phyloP scores from a whole-genome alignment of 1,284 basidiomycete species.

The Rhodotorula mucilaginosa region DNA sequence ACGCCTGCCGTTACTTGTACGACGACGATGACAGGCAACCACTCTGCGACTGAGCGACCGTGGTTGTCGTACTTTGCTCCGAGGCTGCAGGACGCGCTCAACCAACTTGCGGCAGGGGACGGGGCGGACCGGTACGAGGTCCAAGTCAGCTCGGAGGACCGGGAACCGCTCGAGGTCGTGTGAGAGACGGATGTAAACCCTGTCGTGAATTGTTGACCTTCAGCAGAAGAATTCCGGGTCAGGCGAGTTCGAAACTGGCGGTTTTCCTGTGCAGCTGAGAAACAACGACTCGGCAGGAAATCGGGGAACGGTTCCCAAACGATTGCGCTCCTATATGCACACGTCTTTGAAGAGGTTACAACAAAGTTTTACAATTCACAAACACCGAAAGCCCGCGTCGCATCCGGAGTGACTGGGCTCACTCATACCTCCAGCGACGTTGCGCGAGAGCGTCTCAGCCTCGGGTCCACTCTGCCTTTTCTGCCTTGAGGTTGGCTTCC shows the following conservation, averaged over 20 bases:
- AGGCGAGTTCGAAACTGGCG: no score
- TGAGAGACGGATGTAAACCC: background rate
- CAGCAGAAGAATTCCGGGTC: no score
- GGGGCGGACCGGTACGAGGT: slow-evolving; percentile 23
- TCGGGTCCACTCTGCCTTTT: slow-evolving; percentile 50
- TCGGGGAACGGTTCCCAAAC: no score
- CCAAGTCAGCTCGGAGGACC: slow-evolving; percentile 23
- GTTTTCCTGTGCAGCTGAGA: no score
- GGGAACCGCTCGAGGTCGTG: slow-evolving; percentile 37
- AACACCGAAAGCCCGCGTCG: no score
- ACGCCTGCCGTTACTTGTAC: no score
- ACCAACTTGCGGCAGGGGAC: slow-evolving; percentile 2
- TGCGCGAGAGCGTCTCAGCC: slow-evolving; percentile 15
- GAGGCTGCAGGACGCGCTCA: slow-evolving; percentile 24
- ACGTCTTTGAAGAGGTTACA: no score
- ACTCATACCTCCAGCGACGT: no score
- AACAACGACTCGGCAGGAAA: no score
- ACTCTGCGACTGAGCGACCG: slow-evolving; percentile 39
- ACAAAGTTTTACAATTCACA: background rate
- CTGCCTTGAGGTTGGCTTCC: slow-evolving; percentile 47
- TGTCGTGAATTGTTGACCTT: no score
- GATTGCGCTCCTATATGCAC: no score
- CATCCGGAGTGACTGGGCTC: no score
- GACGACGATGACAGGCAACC: slow-evolving; percentile 26
- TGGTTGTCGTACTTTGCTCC: slow-evolving; percentile 37